Evolutionary conservation across 805 yeast genomes (phyloP), one percentile per base, ranked within the genome.

Genomic region (Ogataea chonburiensis): DNA sequence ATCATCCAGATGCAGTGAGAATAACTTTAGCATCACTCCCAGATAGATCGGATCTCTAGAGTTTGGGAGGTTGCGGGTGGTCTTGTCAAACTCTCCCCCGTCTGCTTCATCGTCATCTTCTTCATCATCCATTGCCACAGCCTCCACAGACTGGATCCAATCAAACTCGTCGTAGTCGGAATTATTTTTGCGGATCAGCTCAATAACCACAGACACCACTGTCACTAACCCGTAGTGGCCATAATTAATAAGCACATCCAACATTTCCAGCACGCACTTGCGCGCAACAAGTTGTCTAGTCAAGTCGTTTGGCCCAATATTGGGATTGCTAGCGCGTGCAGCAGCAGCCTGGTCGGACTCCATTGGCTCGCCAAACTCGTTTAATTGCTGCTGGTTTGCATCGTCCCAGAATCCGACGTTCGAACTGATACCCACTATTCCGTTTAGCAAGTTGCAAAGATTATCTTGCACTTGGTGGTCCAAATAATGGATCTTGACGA

Each of bases 291-390:
- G 68, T 56, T 87, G 91, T 46, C 98, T 71, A 0, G 98, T 88
- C 20, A 93, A 70, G 53, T 86, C 96, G 54, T 93, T 93, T 1
- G 98, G 98, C 2, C 98, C 98, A 34, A 93, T 85, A 20, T 91
- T 85, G 2, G 96, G 84, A 40, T 85, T 89, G 38, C 83, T 82
- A 31, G 51, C 42, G 7, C 55, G 43, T 3, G 45, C 43, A 14
- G 48, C 40, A 21, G 48, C 46, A 4, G 47, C 38, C 28, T 54
- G 57, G 15, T 53, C 58, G 13, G 45, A 38, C 79, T 81, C 46
- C 76, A 82, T 6, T 85, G 88, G 58, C 82, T 89, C 39, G 85
- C 94, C 46, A 88, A 83, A 45, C 37, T 52, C 60, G 36, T 54
- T 55, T 24, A 53, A 28, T 22, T 53, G 54, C 27, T 46, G 48